Evolutionary conservation across 2,329 filamentous ascomycete genomes (phyloP), one percentile per base, ranked within the genome.

Genomic region (Alternaria brassicae): DNA sequence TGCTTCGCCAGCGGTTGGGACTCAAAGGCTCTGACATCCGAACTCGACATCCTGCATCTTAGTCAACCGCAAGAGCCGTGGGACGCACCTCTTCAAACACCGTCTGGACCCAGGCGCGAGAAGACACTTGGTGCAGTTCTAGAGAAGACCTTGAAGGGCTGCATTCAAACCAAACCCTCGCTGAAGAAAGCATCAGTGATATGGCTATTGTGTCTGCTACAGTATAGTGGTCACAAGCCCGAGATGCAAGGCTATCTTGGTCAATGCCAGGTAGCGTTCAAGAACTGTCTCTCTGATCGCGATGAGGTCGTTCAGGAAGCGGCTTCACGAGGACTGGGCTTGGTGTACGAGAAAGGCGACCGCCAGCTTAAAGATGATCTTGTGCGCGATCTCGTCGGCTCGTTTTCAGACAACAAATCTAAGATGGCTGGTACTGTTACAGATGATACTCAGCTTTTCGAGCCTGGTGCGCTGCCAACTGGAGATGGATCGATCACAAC

Each of bases 251-350:
- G 82, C 4, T 86, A 88, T 12, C 82, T 99, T 37, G 85, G 91
- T 49, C 87, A 92, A 68, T 93, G 90, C 58, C 95, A 99, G 76
- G 86, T 85, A 34, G 91, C 92, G 0, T 99, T 99, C 77, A 93
- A 96, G 83, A 85, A 89, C 25, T 89, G 97, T 28, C 84, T 99
- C 12, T 90, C 89, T 15, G 93, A 96, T 58, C 86, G 93, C 19
- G 95, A 99, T 70, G 93, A 98, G 73, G 86, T 98, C 8, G 93
- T 98, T 0, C 95, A 99, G 77, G 95, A 99, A 78, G 96, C 93
- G 4, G 93, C 95, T 4, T 97, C 94, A 0, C 85, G 94, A 58
- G 95, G 95, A 0, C 83, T 99, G 28, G 89, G 92, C n/a, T 79
- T 98, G 47, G 93, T 98, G 2, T 99, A 98, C 74, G 93, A 97